Conservation (phyloP, 192 early-diverging fungal genomes). For the Gonapodya prolifera region DNA sequence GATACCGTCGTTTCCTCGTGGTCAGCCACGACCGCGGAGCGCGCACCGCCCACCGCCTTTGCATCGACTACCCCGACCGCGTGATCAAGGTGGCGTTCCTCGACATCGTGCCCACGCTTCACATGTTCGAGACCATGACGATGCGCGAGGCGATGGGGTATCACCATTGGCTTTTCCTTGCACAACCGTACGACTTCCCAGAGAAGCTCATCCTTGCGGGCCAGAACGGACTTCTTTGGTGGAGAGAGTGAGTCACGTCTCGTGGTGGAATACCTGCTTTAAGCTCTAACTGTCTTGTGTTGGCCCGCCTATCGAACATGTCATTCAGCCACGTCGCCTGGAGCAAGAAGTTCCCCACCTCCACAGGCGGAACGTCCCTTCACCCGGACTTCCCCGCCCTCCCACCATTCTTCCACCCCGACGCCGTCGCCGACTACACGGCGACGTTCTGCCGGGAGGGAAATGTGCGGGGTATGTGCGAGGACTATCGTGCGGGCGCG, state of each 20-base stretch:
- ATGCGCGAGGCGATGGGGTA: constrained; percentile 1
- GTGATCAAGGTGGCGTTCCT: constrained; percentile 1
- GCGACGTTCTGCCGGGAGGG: not conserved
- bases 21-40: constrained; percentile 1
- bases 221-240: not conserved
- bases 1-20: not conserved
- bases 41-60: not conserved
- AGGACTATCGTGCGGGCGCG: not conserved
- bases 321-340: not conserved
- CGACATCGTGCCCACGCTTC: not conserved
- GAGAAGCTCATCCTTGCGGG: constrained; percentile 1
- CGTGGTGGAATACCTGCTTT: no score
- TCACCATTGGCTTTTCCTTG: constrained; percentile 1
- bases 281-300: no score
- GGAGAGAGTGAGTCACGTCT: not conserved
- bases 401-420: not conserved
- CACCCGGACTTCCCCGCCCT: no score
- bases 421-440: not conserved
- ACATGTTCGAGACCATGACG: constrained; percentile 5
- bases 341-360: not conserved
- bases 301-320: no score
- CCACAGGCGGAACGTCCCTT: no score
- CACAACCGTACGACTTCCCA: not conserved
- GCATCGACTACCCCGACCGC: not conserved
- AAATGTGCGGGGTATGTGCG: not conserved